A percentile compares a stretch with the other conserved stretches of the same genome.
phyloP scores from a whole-genome alignment of 2,329 filamentous ascomycete species.

The Xylaria sp. region DNA sequence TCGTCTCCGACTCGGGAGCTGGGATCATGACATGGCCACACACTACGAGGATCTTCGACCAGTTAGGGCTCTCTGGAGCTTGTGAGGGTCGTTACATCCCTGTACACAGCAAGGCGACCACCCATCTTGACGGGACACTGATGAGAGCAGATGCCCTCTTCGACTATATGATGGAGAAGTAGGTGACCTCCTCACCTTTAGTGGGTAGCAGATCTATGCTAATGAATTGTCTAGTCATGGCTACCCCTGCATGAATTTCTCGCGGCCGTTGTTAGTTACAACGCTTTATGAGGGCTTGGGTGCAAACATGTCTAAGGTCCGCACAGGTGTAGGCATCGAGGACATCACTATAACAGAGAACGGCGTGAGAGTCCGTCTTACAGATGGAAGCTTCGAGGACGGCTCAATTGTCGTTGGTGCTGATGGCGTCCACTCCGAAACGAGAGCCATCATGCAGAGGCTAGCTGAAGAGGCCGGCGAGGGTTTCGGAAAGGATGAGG shows the following conservation, averaged over 20 bases:
- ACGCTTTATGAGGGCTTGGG: constrained; percentile 29
- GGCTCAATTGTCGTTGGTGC: constrained; percentile 39
- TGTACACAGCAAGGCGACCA: constrained; percentile 16
- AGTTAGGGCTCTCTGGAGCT: constrained; percentile 27
- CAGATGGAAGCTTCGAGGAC: constrained; percentile 32
- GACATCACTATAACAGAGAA: constrained; percentile 29
- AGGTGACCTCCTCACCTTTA: neutral
- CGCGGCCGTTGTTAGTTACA: constrained; percentile 27
- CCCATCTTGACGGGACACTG: constrained; percentile 25
- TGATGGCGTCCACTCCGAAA: constrained; percentile 36
- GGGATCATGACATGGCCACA: constrained; percentile 36
- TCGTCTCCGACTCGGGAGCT: constrained; percentile 31
- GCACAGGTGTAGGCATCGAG: constrained; percentile 19
- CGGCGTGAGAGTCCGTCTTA: constrained; percentile 34
- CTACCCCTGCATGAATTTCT: constrained; percentile 34
- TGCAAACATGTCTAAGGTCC: constrained; percentile 18
- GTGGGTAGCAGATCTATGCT: neutral
- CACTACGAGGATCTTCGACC: constrained; percentile 30
- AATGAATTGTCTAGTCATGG: constrained; percentile 26
- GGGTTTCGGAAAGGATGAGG: constrained; percentile 28
- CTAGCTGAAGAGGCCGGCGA: constrained; percentile 27
- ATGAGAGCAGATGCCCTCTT: constrained; percentile 15
- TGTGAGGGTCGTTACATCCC: constrained; percentile 33
- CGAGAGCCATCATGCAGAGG: constrained; percentile 32
- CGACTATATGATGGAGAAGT: constrained; percentile 18